Percentiles rank a stretch among this genome's conserved stretches.
These are phyloP conservation scores for Ciborinia camelliae DNA, from an alignment of 2,329 filamentous ascomycete species.

Conservation along the genomic window DNA sequence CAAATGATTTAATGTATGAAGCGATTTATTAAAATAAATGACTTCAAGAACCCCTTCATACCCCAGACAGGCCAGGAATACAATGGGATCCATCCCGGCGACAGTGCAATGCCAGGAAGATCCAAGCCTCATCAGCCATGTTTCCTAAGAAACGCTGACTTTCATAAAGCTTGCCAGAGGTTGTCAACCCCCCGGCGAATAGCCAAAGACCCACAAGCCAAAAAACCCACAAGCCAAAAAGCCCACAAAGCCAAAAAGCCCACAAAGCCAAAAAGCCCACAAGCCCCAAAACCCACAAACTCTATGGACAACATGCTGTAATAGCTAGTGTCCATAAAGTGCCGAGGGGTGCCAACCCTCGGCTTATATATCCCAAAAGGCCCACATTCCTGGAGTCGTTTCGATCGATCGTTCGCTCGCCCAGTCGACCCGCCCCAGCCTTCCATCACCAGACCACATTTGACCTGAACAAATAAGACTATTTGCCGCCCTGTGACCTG, in stretches of 20 bases:
- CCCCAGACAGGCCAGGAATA: conserved; percentile 7
- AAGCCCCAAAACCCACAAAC: too few relatives aligned
- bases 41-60: conserved; percentile 1
- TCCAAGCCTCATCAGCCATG: background rate
- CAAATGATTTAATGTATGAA: too few relatives aligned
- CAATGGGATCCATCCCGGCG: conserved; percentile 1
- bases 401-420: background rate
- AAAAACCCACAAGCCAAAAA: too few relatives aligned
- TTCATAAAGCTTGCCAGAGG: background rate
- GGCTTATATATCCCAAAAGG: too few relatives aligned
- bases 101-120: background rate
- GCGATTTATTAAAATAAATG: too few relatives aligned
- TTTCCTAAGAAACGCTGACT: background rate
- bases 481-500: background rate
- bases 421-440: background rate
- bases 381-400: background rate
- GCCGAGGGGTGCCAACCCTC: too few relatives aligned
- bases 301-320: too few relatives aligned
- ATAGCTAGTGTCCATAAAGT: too few relatives aligned
- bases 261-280: too few relatives aligned
- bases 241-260: too few relatives aligned
- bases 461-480: background rate
- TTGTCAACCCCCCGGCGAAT: background rate
- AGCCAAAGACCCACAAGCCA: background rate
- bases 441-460: background rate